Evolutionary conservation across 1,139 yeast species (phyloP).

Genomic region (Zygosaccharomyces pseudobailii): DNA sequence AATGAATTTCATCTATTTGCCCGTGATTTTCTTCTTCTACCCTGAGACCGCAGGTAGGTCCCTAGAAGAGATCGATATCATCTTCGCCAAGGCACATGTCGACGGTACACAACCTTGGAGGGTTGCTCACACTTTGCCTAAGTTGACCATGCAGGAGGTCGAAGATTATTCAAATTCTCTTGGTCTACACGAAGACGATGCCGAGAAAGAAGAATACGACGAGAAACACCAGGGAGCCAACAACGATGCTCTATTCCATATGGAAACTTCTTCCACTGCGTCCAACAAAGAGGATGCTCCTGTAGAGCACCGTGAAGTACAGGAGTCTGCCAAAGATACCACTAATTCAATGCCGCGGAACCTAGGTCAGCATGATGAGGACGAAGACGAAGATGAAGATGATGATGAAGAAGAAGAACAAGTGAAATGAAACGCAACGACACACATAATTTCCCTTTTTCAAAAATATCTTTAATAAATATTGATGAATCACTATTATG

Average conservation of each 20-base stretch:
- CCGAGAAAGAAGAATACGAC: conserved; percentile 19
- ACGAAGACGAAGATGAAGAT: neutral
- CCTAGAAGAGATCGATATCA: conserved; percentile 58
- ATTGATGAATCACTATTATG: neutral
- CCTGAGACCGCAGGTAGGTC: conserved; percentile 64
- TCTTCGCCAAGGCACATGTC: conserved; percentile 40
- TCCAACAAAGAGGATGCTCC: neutral
- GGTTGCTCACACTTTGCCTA: conserved; percentile 50
- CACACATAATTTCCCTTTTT: too few relatives aligned
- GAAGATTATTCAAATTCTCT: conserved; percentile 44
- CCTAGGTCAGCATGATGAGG: neutral
- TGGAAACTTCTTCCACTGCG: conserved; percentile 1
- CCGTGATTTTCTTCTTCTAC: conserved; percentile 59
- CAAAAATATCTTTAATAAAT: too few relatives aligned
- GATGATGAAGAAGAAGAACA: too few relatives aligned
- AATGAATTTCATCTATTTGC: conserved; percentile 45
- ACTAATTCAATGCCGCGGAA: neutral
- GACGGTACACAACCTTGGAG: conserved; percentile 50
- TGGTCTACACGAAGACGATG: conserved; percentile 44
- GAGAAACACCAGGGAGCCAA: conserved; percentile 13
- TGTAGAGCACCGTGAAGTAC: neutral
- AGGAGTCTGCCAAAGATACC: neutral
- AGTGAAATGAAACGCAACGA: neutral
- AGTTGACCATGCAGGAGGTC: conserved; percentile 42
- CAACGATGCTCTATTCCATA: neutral